phyloP scores from a whole-genome alignment of 257 asterid species.

The Buddleja alternifolia region DNA sequence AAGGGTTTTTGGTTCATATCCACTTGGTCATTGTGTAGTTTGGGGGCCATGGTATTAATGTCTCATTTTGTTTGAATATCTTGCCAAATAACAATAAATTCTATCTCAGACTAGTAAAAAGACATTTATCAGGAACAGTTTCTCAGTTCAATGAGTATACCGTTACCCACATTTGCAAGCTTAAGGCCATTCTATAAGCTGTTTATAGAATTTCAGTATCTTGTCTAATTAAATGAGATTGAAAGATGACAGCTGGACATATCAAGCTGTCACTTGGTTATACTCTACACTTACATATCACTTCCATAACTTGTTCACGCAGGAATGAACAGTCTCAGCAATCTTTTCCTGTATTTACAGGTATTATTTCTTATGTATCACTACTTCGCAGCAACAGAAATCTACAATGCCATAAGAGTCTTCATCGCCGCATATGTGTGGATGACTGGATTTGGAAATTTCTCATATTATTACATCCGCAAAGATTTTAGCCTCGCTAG shows the following conservation, averaged over 20 bases:
- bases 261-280: neutral
- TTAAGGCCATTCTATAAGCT: neutral
- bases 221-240: neutral
- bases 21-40: constrained; percentile 1
- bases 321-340: constrained; percentile 29
- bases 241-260: neutral
- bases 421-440: constrained; percentile 90
- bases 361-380: constrained; percentile 90
- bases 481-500: constrained; percentile 86
- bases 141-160: neutral
- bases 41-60: neutral
- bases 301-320: constrained; percentile 5
- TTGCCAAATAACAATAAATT: constrained; percentile 12
- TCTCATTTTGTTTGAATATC: neutral
- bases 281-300: neutral
- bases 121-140: neutral
- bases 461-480: constrained; percentile 84
- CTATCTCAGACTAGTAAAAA: neutral
- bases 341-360: constrained; percentile 44
- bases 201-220: too few relatives aligned
- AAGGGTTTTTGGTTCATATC: neutral
- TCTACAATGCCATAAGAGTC: constrained; percentile 81
- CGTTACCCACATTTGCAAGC: constrained; percentile 6
- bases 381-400: constrained; percentile 83
- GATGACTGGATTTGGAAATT: constrained; percentile 97